Conservation (phyloP, 495 filamentous ascomycete species). For the Sporormia fimetaria region DNA sequence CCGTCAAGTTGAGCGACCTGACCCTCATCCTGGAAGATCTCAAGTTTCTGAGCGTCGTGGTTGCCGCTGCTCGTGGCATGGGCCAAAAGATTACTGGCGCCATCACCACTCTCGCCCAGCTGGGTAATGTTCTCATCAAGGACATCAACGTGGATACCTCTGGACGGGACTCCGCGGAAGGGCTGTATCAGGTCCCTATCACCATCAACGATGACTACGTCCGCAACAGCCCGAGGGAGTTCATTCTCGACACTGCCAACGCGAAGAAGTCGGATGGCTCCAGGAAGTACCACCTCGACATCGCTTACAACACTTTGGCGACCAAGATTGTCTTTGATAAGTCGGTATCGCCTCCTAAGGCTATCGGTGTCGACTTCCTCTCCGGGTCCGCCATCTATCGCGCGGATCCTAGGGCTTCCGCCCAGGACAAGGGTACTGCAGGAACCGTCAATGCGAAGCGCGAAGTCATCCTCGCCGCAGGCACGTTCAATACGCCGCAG, state of each 20-base stretch:
- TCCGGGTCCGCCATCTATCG: slow-evolving; percentile 47
- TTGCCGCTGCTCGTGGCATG: slow-evolving; percentile 42
- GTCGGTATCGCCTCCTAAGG: slow-evolving; percentile 35
- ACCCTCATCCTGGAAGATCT: slow-evolving; percentile 40
- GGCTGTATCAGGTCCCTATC: slow-evolving; percentile 45
- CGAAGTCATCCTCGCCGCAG: slow-evolving; percentile 55
- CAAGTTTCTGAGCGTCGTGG: slow-evolving; percentile 40
- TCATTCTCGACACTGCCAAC: slow-evolving; percentile 41
- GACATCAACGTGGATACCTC: slow-evolving; percentile 43
- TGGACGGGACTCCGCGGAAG: slow-evolving; percentile 32
- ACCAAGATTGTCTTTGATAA: slow-evolving; percentile 49
- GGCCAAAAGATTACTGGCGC: slow-evolving; percentile 34
- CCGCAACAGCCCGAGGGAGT: slow-evolving; percentile 44
- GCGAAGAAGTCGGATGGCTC: slow-evolving; percentile 41
- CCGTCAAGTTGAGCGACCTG: slow-evolving; percentile 38
- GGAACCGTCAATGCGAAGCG: slow-evolving; percentile 40
- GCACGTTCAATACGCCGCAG: slow-evolving; percentile 51
- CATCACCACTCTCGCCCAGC: slow-evolving; percentile 30
- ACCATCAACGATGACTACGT: slow-evolving; percentile 34
- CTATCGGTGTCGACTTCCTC: slow-evolving; percentile 53
- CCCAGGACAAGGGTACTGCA: slow-evolving; percentile 31
- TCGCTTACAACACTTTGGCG: slow-evolving; percentile 47
- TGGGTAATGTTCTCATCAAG: slow-evolving; percentile 32
- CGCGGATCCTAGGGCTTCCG: slow-evolving; percentile 38
- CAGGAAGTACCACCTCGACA: slow-evolving; percentile 46